Evolutionary conservation across 2,329 filamentous ascomycete genomes (phyloP).

Genomic region (Cladosporium velox): DNA sequence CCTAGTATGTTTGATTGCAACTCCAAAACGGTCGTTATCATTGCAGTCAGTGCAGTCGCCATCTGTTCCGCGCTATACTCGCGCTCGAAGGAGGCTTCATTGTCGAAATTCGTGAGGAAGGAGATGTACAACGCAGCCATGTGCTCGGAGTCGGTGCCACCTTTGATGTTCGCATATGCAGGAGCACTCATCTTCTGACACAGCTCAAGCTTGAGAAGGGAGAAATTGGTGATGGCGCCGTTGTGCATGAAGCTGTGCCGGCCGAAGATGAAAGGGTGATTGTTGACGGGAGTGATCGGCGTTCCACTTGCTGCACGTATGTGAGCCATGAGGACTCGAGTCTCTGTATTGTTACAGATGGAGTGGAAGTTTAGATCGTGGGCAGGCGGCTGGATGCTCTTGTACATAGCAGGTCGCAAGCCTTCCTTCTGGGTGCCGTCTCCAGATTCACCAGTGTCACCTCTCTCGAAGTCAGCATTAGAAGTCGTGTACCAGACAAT

Average conservation of each 20-base stretch:
- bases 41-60: constrained; percentile 45
- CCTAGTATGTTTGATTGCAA: constrained; percentile 50
- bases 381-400: constrained; percentile 53
- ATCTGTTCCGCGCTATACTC: constrained; percentile 48
- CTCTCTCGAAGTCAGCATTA: constrained; percentile 43
- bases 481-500: constrained; percentile 56
- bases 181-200: constrained; percentile 49
- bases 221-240: constrained; percentile 52
- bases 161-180: constrained; percentile 51
- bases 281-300: constrained; percentile 53
- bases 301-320: constrained; percentile 55
- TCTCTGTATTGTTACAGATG: constrained; percentile 54
- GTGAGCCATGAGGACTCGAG: constrained; percentile 54
- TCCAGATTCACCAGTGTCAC: constrained; percentile 30
- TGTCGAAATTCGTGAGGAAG: constrained; percentile 41
- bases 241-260: constrained; percentile 60
- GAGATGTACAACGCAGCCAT: constrained; percentile 54
- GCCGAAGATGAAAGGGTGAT: constrained; percentile 58
- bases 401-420: constrained; percentile 54
- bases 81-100: constrained; percentile 35
- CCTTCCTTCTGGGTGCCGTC: constrained; percentile 37
- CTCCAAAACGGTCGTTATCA: constrained; percentile 47
- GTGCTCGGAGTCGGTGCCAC: constrained; percentile 55
- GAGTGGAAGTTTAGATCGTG: constrained; percentile 58
- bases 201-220: constrained; percentile 49